A percentile compares a stretch with the other conserved stretches of the same genome.
Conservation (phyloP, 2,329 filamentous ascomycete species). For the Mariannaea elegans region DNA sequence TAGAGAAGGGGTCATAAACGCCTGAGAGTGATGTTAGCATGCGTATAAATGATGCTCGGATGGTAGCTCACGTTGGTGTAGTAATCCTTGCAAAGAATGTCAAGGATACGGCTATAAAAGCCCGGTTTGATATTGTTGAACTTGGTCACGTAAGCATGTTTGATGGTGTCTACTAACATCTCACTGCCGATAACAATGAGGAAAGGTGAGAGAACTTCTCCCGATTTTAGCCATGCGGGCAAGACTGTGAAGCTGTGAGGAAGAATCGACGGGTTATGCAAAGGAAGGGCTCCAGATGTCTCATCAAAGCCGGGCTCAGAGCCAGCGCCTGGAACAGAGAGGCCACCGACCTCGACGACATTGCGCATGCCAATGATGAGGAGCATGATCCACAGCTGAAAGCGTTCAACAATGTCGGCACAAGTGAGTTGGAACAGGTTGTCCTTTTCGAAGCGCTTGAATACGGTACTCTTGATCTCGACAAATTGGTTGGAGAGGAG, state of each 20-base stretch:
- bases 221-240: conserved; percentile 78
- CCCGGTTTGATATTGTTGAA: conserved; percentile 96
- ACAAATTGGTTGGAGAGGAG: conserved; percentile 98
- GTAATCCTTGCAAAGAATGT: conserved; percentile 96
- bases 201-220: conserved; percentile 91
- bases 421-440: conserved; percentile 97
- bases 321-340: conserved; percentile 69
- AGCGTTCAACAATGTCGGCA: conserved; percentile 95
- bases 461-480: conserved; percentile 97
- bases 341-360: conserved; percentile 90
- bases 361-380: conserved; percentile 96
- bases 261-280: conserved; percentile 77
- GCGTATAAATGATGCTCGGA: not conserved
- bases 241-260: conserved; percentile 92
- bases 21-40: conserved; percentile 55
- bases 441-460: conserved; percentile 98
- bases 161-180: conserved; percentile 96
- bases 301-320: conserved; percentile 57
- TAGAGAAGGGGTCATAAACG: conserved; percentile 89
- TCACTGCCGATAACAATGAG: conserved; percentile 94
- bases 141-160: conserved; percentile 97
- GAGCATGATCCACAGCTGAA: conserved; percentile 97
- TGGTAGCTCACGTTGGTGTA: conserved; percentile 91
- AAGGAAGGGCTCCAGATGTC: conserved; percentile 63
- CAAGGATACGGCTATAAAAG: conserved; percentile 89